phyloP scores from a whole-genome alignment of 805 yeast genomes.

The Kodamaea kakaduensis region DNA sequence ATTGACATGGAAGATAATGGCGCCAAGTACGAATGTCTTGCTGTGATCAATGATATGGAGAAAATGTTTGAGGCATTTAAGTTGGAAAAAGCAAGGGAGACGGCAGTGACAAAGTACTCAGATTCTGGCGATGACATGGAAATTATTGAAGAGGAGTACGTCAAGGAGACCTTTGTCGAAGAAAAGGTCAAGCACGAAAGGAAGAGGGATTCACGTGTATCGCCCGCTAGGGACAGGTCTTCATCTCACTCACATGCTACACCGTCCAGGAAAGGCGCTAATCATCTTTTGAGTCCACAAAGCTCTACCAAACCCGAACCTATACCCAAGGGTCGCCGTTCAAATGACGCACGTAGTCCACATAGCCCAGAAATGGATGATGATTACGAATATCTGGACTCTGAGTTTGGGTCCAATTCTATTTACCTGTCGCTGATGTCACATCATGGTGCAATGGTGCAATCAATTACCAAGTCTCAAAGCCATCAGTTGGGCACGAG shows the following conservation, averaged over 20 bases:
- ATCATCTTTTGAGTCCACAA: background rate
- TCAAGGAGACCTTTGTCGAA: background rate
- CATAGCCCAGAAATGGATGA: conserved; percentile 5
- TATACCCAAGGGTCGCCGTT: conserved; percentile 6
- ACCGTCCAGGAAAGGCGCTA: no score
- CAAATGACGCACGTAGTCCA: conserved; percentile 6
- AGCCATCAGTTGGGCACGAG: background rate
- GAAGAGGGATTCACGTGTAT: no score
- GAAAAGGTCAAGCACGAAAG: no score
- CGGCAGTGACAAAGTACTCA: conserved; percentile 9
- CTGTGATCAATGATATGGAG: conserved; percentile 66
- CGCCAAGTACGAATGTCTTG: conserved; percentile 62
- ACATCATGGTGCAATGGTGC: conserved; percentile 32
- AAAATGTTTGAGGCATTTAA: conserved; percentile 62
- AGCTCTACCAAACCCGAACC: conserved; percentile 6
- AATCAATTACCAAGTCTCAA: conserved; percentile 32
- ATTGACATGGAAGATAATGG: conserved; percentile 51
- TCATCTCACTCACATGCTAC: no score
- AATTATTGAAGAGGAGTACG: conserved; percentile 1
- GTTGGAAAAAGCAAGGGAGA: conserved; percentile 27
- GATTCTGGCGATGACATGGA: no score
- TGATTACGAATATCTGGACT: conserved; percentile 22
- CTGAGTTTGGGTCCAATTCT: conserved; percentile 23
- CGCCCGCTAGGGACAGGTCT: no score
- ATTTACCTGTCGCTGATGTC: conserved; percentile 18